Base-by-base conservation (phyloP, 225 moss, liverwort and hornwort species). In the Anthoceros angustus region DNA sequence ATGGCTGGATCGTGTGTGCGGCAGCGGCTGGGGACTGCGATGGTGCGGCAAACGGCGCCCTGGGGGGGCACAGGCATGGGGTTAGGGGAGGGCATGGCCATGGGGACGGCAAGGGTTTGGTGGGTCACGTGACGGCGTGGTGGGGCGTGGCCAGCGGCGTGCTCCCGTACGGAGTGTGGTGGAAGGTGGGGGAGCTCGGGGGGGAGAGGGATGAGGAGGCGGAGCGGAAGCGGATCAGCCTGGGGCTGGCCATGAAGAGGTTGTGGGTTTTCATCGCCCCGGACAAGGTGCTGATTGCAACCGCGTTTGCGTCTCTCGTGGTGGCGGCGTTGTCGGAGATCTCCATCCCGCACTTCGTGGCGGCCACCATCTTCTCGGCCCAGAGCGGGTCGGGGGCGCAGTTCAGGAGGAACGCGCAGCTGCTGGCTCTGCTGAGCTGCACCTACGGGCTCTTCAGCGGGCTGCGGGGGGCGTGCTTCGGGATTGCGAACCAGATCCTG, bases 281-380 rank as follows among this genome's bases (percentile, higher is more conserved):
- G 8, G 55, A 55, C 55, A 55, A 55, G 55, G 12, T 55, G 55
- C 55, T 55, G n/a, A 55, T 55, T 20, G n/a, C 55, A 9, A 46
- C 43, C 12, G 16, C 2, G n/a, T 45, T 26, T n/a, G 67, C 43
- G 42, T 69, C 68, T 25, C 23, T 48, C 9, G 23, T 70, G 9
- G 46, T 61, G 49, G 72, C 91, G 91, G 91, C 68, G 5, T 23
- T 92, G 61, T 99, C 98, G 70, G 98, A 99, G 86, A 89, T 99
- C 67, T 84, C 98, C 61, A 89, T 98, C 72, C 98, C 98, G 43
- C 98, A 99, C 78, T 99, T 87, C 66, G 92, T 99, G 68, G 98
- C 92, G 69, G 98, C 98, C 68, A 86, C 89, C 68, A 99, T 99
- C 65, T 99, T 99, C 70, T 79, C 98, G 39, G 98, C 98, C 45